These are phyloP conservation scores for Cercophora newfieldiana DNA, from an alignment of 495 filamentous ascomycete genomes.

Conservation along the genomic window DNA sequence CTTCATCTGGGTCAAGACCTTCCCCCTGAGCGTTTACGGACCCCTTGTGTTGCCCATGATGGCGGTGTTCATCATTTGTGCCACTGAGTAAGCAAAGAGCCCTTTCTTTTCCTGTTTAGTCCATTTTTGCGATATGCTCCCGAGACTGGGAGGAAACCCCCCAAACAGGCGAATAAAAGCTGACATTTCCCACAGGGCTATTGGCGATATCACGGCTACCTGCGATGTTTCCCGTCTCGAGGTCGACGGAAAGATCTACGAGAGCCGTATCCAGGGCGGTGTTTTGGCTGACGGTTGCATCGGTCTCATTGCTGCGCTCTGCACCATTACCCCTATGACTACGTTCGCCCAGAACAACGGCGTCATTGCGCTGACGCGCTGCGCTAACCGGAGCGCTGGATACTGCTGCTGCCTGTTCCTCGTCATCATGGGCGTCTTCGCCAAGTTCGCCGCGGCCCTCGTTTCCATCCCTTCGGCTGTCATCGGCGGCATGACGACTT, in stretches of 20 bases:
- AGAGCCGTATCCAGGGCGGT: conserved; percentile 88
- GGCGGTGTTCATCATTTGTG: conserved; percentile 67
- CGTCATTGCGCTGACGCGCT: conserved; percentile 85
- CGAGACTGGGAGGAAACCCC: too few species aligned
- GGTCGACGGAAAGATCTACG: conserved; percentile 76
- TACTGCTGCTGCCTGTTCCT: conserved; percentile 77
- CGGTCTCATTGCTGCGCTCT: conserved; percentile 75
- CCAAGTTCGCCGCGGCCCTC: conserved; percentile 87
- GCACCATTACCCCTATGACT: conserved; percentile 82
- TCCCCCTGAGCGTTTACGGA: conserved; percentile 75
- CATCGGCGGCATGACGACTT: conserved; percentile 91
- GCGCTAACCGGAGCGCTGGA: conserved; percentile 84
- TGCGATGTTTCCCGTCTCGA: conserved; percentile 83
- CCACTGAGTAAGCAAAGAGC: too few species aligned
- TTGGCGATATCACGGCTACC: conserved; percentile 75
- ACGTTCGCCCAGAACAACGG: conserved; percentile 85
- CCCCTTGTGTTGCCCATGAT: conserved; percentile 82
- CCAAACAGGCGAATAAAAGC: too few species aligned
- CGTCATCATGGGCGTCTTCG: conserved; percentile 84
- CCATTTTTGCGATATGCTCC: too few species aligned
- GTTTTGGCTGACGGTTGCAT: conserved; percentile 83
- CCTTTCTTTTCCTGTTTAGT: too few species aligned
- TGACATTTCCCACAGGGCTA: conserved; percentile 84
- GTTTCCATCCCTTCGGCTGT: conserved; percentile 80
- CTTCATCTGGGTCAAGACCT: conserved; percentile 91